Percentiles rank a stretch among this genome's conserved stretches.
Evolutionary conservation across 2,329 filamentous ascomycete genomes (phyloP).

Genomic region (Monosporascus sp.): DNA sequence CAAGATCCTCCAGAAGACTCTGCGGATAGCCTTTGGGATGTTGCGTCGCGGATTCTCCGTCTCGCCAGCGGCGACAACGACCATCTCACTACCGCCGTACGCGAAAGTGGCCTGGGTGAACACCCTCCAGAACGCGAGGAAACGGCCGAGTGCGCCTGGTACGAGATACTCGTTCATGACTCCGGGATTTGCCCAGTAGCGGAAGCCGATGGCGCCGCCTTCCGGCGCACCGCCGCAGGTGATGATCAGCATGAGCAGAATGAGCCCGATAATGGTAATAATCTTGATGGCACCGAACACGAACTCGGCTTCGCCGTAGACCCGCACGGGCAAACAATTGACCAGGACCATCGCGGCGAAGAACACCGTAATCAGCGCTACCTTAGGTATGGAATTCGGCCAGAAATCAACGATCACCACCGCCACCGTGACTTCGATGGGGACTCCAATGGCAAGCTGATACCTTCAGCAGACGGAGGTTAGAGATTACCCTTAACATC

Average conservation of each 20-base stretch:
- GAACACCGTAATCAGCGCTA: constrained; percentile 32
- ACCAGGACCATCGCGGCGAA: constrained; percentile 31
- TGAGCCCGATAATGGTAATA: constrained; percentile 42
- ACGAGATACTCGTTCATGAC: constrained; percentile 37
- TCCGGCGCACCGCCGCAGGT: constrained; percentile 41
- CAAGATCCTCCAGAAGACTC: constrained; percentile 63
- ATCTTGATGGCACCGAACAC: constrained; percentile 45
- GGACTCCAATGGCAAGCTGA: constrained; percentile 43
- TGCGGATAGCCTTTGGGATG: constrained; percentile 61
- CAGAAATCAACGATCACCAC: constrained; percentile 44
- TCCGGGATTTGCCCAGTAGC: constrained; percentile 39
- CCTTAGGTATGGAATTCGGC: constrained; percentile 22
- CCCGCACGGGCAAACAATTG: constrained; percentile 35
- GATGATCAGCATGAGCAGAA: constrained; percentile 45
- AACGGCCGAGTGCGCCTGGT: constrained; percentile 32
- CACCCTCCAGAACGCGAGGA: constrained; percentile 39
- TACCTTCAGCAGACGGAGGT: constrained; percentile 18
- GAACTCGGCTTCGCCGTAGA: constrained; percentile 52
- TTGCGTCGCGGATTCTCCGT: constrained; percentile 55
- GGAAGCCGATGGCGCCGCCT: constrained; percentile 39
- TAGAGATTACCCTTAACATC: background rate
- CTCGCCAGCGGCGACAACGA: constrained; percentile 48
- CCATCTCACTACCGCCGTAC: constrained; percentile 41
- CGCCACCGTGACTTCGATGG: constrained; percentile 41
- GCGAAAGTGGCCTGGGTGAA: constrained; percentile 44